Base-by-base conservation (phyloP, 2,329 filamentous ascomycete species). In the Fusarium compactum region DNA sequence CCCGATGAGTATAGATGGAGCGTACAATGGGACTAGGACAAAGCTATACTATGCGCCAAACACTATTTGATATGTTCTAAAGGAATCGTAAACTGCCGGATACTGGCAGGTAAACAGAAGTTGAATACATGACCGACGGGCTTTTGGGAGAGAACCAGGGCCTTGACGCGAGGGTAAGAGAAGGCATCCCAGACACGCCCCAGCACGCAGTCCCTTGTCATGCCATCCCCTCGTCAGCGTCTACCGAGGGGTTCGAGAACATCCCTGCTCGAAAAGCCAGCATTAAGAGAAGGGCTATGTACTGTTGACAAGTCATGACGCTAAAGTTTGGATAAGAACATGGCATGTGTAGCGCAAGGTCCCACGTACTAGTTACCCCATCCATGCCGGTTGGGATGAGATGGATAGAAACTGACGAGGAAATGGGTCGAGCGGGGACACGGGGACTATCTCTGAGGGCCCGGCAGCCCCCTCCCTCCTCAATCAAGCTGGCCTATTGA, bases 201-300 rank as follows among this genome's bases (percentile, higher is more conserved):
- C 71, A 71, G 73, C 66, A 70, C 61, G 56, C 56, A 62, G 67
- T 69, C 70, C 68, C 66, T 70, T 67, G 62, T 66, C 59, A 73
- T 72, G 58, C 70, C 62, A 65, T 72, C 64, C 71, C 75, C 75
- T 74, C 72, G 72, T 74, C 64, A 77, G 72, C 75, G 76, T 78
- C 76, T 78, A 77, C 76, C 76, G 76, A 78, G 70, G 76, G 74
- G 74, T 76, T 76, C 70, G 65, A 75, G 72, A 72, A 67, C 66
- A 70, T 48, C 73, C 74, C 73, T 74, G 70, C 58, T 69, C 55
- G 24, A 52, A 56, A 57, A 74, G 55, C 59, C 58, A 71, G 65
- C 69, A 70, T 62, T 46, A 69, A 72, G 53, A 70, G 61, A 70
- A 57, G 58, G 48, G 51, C 58, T 69, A 70, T 73, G 75, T 77